These are phyloP conservation scores for Talaromyces adpressus DNA, from an alignment of 495 filamentous ascomycete species.

Conservation along the genomic window DNA sequence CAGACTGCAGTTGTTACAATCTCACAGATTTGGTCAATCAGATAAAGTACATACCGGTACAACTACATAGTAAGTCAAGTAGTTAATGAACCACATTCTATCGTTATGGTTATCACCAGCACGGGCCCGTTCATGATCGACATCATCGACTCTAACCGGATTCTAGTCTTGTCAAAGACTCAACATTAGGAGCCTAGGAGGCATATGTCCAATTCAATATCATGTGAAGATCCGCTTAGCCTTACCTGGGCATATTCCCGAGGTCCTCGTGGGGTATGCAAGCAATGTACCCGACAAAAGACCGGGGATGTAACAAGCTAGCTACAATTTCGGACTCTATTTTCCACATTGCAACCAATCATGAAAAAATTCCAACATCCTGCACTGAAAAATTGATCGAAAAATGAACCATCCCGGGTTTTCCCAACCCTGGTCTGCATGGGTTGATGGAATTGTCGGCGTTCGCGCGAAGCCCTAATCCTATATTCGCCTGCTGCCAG, in stretches of 20 bases:
- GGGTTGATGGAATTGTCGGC: not conserved
- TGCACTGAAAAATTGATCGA: not conserved
- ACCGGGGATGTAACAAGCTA: not conserved
- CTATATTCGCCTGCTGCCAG: not conserved
- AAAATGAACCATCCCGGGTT: not conserved
- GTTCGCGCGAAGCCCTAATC: not conserved
- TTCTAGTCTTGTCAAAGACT: not conserved
- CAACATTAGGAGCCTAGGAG: too few relatives aligned
- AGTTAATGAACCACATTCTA: not conserved
- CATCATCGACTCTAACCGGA: not conserved
- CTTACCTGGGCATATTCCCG: not conserved
- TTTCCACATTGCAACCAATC: not conserved
- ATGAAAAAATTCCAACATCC: not conserved
- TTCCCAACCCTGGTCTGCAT: not conserved
- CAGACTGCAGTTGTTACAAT: not conserved
- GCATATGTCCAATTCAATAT: not conserved
- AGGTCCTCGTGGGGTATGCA: not conserved
- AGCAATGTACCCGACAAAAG: not conserved
- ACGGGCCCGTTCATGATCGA: not conserved
- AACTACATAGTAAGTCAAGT: too few relatives aligned
- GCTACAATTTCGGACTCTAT: not conserved
- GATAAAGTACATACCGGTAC: not conserved
- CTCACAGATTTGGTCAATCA: not conserved
- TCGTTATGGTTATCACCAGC: not conserved
- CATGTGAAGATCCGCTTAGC: constrained; percentile 4